Conservation (phyloP, 1,284 basidiomycete genomes). For the Agaricales sp. region DNA sequence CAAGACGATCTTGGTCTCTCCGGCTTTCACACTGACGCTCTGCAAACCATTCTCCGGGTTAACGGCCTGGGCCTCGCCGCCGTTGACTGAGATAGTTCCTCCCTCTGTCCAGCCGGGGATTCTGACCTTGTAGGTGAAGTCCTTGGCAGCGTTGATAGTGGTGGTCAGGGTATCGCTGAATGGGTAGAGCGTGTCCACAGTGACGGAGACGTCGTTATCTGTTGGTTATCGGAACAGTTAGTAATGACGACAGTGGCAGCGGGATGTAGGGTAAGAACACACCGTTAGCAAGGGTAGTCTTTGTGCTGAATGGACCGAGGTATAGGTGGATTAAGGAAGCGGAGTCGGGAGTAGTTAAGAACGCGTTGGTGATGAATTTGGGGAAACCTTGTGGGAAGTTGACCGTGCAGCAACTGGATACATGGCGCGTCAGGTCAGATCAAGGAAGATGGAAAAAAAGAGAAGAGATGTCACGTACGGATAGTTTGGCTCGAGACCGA, state of each 20-base stretch:
- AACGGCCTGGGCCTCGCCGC: conserved; percentile 23
- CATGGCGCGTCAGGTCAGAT: background rate
- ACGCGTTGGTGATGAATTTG: conserved; percentile 50
- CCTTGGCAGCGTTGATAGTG: conserved; percentile 34
- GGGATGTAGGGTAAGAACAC: too few relatives aligned
- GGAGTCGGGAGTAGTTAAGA: conserved; percentile 38
- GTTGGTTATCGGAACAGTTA: conserved; percentile 1
- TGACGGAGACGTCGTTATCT: conserved; percentile 36
- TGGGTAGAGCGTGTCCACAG: conserved; percentile 45
- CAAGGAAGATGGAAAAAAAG: background rate
- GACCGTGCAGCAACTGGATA: conserved; percentile 43
- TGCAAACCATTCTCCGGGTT: conserved; percentile 38
- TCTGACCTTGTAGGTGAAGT: conserved; percentile 44
- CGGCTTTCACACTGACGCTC: conserved; percentile 28
- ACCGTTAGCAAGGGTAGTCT: conserved; percentile 32
- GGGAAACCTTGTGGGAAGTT: conserved; percentile 54
- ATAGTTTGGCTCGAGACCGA: conserved; percentile 38
- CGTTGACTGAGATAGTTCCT: conserved; percentile 40
- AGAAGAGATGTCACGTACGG: conserved; percentile 25
- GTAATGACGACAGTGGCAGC: background rate
- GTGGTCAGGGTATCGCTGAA: conserved; percentile 43
- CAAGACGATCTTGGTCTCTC: conserved; percentile 34
- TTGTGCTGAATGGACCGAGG: conserved; percentile 41
- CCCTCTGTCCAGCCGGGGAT: conserved; percentile 42
- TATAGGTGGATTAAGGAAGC: conserved; percentile 43